Base-by-base conservation (phyloP, 2,329 filamentous ascomycete species). In the Talaromyces sp. region DNA sequence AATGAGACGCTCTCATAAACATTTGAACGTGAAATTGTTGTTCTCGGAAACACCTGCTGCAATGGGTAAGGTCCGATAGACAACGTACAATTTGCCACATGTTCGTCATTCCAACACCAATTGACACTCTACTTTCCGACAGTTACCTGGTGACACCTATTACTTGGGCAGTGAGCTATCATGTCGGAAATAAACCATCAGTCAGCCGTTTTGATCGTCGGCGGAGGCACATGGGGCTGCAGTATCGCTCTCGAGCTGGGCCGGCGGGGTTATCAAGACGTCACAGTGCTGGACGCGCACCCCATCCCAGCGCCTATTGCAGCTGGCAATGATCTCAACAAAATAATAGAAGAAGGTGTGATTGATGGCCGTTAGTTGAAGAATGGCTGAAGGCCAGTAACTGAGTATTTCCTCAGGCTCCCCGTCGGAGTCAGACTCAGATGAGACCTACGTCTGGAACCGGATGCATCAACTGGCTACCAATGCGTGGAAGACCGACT, bases 321-420 rank as follows among this genome's bases (percentile, higher is more conserved):
- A 1, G 76, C 76, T 5, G 76, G 76, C 2, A 70, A 76, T 60
- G 76, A 79, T 53, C 65, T 78, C 8, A 79, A 78, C 64, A 79
- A 79, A 69, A 77, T 78, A 60, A 72, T 63, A n/a, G 60, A 61
- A 56, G 52, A 58, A 24, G 43, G 60, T 61, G 26, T 12, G 29
- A 21, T 17, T 46, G n/a, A 24, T 4, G 4, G 2, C 21, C 3
- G 7, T 53, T 21, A n/a, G 7, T 53, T 29, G 2, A 19, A 19
- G 43, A 46, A 56, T 10, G n/a, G 12, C 27, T n/a, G 38, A 10
- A 6, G 9, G 19, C 14, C 26, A 12, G 24, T 52, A 56, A 8
- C 12, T 17, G 26, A n/a, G 11, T 14, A 35, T 60, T 26, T 56
- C 29, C n/a, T 17, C 17, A 60, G 58, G 48, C 4, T 54, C 17